Evolutionary conservation across 352 stramenopile species (phyloP), one percentile per base, ranked within the genome.

Genomic region (Achlya hypogyna): DNA sequence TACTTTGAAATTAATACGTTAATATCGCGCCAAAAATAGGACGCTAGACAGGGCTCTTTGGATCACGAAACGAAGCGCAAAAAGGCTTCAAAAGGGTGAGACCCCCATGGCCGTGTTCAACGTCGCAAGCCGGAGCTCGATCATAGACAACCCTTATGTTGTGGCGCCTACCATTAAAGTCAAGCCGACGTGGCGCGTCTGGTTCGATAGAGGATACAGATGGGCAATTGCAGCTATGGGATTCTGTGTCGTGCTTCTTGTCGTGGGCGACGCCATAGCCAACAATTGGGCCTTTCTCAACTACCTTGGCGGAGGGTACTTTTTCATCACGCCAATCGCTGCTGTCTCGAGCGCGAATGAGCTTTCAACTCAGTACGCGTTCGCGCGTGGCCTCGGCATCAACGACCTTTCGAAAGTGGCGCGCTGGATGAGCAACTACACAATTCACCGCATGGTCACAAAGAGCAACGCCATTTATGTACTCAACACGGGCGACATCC

Each of bases 271-370:
- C n/a, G 42, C 42, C 1, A 18, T 58, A 1, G 25, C 25, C 29
- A 67, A 67, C 40, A 67, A 67, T 27, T 58, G 60, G 60, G n/a
- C 43, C 12, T 32, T 67, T 1, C n/a, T 49, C 31, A 49, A 67
- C 51, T 67, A 58, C 47, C 51, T 49, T 58, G 60, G 60, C n/a
- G 51, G 51, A n/a, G 27, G 42, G 22, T 25, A 38, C n/a, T 49
- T 58, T 12, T 67, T 58, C 32, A 49, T 49, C n/a, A 67, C 60
- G 25, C 60, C 60, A 4, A n/a, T 67, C 23, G 60, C 47, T 14
- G 20, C 2, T 2, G 4, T 34, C 6, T 10, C 4, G 5, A 27
- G 28, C 22, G 18, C 25, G 4, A n/a, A 47, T 8, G 18, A 58
- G 8, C 8, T 67, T 23, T 12, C n/a, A 10, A 14, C 60, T 6